phyloP scores from a whole-genome alignment of 2,329 filamentous ascomycete species.

The Fulvia fulva region DNA sequence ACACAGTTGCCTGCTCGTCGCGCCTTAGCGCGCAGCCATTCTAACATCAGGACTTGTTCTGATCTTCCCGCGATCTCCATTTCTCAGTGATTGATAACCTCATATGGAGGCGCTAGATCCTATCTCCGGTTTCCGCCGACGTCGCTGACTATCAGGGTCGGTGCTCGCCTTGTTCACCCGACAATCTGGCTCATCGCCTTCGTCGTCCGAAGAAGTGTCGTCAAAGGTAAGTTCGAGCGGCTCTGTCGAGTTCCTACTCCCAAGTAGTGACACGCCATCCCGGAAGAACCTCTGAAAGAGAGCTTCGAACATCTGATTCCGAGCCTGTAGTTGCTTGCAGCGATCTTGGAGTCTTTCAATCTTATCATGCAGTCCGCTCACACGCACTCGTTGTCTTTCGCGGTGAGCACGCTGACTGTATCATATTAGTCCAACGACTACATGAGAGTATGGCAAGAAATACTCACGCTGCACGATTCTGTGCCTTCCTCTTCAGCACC shows the following conservation, averaged over 20 bases:
- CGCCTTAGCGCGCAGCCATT: neutral
- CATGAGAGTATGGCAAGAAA: neutral
- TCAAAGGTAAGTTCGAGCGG: neutral
- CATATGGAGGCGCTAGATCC: neutral
- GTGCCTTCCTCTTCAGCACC: conserved; percentile 2
- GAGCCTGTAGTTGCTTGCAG: conserved; percentile 6
- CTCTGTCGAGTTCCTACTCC: neutral
- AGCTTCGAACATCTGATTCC: conserved; percentile 3
- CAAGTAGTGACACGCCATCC: conserved; percentile 3
- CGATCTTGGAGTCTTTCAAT: conserved; percentile 6
- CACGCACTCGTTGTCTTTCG: conserved; percentile 3
- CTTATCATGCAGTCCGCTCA: conserved; percentile 1
- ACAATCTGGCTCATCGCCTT: neutral
- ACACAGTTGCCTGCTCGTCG: neutral
- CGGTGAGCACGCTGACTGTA: conserved; percentile 6
- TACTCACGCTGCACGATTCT: conserved; percentile 9
- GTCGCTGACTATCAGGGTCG: neutral
- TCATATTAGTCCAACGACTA: neutral
- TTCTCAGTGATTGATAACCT: too few species aligned
- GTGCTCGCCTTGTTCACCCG: neutral
- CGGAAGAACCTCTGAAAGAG: conserved; percentile 3
- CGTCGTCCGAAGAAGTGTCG: neutral
- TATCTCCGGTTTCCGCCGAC: neutral
- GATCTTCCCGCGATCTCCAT: too few species aligned
- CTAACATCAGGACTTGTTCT: too few species aligned